Evolutionary conservation across 179 eudicot genomes (phyloP).

Genomic region (Beta lomatogona): DNA sequence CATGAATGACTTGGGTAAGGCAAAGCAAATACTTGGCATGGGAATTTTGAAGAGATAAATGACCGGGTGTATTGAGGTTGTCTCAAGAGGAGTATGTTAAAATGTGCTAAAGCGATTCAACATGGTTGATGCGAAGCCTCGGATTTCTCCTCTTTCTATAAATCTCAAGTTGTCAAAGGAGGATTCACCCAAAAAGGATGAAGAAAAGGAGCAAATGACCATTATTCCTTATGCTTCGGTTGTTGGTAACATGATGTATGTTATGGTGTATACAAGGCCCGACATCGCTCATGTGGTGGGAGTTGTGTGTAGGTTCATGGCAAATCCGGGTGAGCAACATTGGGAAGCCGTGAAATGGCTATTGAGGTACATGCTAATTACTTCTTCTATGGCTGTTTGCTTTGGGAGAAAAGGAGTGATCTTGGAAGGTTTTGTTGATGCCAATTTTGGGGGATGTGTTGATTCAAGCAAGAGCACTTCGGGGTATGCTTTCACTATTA

Average conservation of each 20-base stretch:
- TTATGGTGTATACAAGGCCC: background rate
- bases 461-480: background rate
- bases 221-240: background rate
- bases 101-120: background rate
- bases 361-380: background rate
- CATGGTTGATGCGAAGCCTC: background rate
- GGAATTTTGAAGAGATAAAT: background rate
- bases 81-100: background rate
- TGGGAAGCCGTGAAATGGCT: background rate
- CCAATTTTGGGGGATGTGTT: background rate
- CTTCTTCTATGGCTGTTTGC: background rate
- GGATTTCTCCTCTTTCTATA: background rate
- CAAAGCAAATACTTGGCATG: no score
- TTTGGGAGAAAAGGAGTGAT: background rate
- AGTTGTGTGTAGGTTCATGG: background rate
- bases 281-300: background rate
- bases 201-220: background rate
- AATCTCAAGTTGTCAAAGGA: background rate
- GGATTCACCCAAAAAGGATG: background rate
- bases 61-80: background rate
- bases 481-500: background rate
- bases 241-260: background rate
- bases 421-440: background rate
- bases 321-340: background rate
- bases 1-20: no score